Base-by-base conservation (phyloP, 768 basidiomycete species). In the Gyrodon lividus region DNA sequence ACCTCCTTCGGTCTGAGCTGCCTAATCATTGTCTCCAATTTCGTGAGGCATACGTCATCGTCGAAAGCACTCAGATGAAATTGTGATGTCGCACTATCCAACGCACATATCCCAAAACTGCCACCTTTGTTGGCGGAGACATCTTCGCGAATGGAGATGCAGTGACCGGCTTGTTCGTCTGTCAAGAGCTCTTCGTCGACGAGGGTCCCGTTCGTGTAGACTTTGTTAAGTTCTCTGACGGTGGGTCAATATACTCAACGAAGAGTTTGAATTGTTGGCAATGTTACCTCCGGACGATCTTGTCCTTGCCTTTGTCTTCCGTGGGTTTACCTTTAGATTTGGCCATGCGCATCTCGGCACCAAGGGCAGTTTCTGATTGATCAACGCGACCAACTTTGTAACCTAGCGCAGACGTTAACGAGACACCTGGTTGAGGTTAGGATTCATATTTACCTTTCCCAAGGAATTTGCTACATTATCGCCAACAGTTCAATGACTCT, bases 341-440 rank as follows among this genome's bases (percentile, higher is more conserved):
- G 19, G 91, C 90, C 53, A 89, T 69, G 24, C 96, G 87, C 90
- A 98, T 96, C 69, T 98, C 96, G 19, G 92, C 92, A 20, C 96
- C 97, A 10, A 99, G 84, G 0, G 94, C 94, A 0, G 97, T 99
- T 73, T 99, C 97, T 0, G 87, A 84, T 69, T 99, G 97, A 63
- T 98, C 96, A 16, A 99, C 97, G 12, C 91, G 86, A 6, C 97
- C 97, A 46, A 99, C 92, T 70, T 95, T 95, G 72, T 94, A 89
- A 0, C 92, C 90, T 88, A 22, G 8, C 9, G 7, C 2, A 33
- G 3, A 7, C 43, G 52, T 41, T 14, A 59, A 44, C 13, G 16
- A 34, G 37, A 1, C 5, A 7, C 0, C 20, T 16, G 1, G 4
- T 28, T 6, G 8, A 24, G 16, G 17, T 1, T 12, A 43, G 16